phyloP scores from a whole-genome alignment of 306 rosid genomes.

The Heteromeles arbutifolia region DNA sequence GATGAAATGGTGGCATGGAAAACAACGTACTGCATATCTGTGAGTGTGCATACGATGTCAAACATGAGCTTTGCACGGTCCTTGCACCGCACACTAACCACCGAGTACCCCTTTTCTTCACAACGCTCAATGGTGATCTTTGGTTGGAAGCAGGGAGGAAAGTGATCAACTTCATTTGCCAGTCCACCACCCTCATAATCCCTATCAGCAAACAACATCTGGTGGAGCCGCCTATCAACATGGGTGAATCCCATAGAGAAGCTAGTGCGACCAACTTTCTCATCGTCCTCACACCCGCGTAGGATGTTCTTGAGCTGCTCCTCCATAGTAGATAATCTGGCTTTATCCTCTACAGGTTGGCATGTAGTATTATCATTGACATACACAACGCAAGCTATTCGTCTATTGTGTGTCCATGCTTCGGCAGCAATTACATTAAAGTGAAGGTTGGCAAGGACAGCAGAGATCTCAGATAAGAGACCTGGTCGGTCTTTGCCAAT shows the following conservation, averaged over 20 bases:
- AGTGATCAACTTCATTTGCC: conserved; percentile 28
- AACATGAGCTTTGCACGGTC: conserved; percentile 83
- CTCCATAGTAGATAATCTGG: conserved; percentile 53
- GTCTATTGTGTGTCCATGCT: conserved; percentile 74
- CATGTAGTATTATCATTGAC: conserved; percentile 45
- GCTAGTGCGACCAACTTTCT: conserved; percentile 54
- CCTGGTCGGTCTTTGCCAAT: conserved; percentile 78
- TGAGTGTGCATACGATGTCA: conserved; percentile 80
- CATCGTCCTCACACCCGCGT: conserved; percentile 58
- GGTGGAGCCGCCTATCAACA: conserved; percentile 72
- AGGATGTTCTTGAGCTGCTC: conserved; percentile 74
- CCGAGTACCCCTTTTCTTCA: conserved; percentile 67
- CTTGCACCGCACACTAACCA: conserved; percentile 60
- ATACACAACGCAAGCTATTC: conserved; percentile 65
- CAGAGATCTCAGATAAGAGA: conserved; percentile 76
- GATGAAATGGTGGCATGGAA: conserved; percentile 75
- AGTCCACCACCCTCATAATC: conserved; percentile 62
- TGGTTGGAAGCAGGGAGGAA: conserved; percentile 48
- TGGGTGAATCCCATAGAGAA: conserved; percentile 70
- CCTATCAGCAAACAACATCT: conserved; percentile 69
- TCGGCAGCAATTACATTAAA: conserved; percentile 67
- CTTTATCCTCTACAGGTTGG: conserved; percentile 37
- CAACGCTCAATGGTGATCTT: conserved; percentile 64
- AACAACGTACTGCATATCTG: conserved; percentile 84
- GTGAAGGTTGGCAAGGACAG: conserved; percentile 64